These are phyloP conservation scores for Nigrospora sphaerica DNA, from an alignment of 2,329 filamentous ascomycete species.

Conservation along the genomic window DNA sequence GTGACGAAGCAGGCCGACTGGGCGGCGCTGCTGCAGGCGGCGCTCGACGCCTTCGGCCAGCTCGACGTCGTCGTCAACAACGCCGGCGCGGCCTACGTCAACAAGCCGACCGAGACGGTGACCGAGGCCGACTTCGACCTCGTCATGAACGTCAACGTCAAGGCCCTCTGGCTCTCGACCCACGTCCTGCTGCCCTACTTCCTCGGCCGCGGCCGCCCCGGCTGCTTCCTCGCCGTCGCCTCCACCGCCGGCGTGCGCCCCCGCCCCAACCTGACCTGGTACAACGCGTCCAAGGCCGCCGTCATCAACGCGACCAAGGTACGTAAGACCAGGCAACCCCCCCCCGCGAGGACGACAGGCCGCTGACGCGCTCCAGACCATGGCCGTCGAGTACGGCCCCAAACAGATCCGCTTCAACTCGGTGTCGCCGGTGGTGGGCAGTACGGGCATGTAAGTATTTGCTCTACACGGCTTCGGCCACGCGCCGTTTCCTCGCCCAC, in stretches of 20 bases:
- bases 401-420: constrained; percentile 68
- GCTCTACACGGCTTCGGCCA: neutral
- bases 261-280: constrained; percentile 59
- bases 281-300: constrained; percentile 62
- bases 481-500: neutral
- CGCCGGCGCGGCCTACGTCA: constrained; percentile 50
- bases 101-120: constrained; percentile 57
- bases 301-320: constrained; percentile 50
- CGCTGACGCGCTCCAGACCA: constrained; percentile 15
- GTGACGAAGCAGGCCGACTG: constrained; percentile 47
- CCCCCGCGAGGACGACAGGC: neutral
- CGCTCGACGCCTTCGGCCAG: constrained; percentile 37
- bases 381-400: constrained; percentile 67
- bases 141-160: constrained; percentile 63
- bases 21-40: constrained; percentile 38
- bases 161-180: constrained; percentile 55
- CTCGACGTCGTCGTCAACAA: constrained; percentile 57
- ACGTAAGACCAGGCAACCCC: neutral
- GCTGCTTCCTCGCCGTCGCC: constrained; percentile 58
- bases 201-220: constrained; percentile 46
- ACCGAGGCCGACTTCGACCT: constrained; percentile 60
- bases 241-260: constrained; percentile 56
- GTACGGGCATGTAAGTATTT: constrained; percentile 48
- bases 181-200: constrained; percentile 55
- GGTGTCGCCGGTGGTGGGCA: constrained; percentile 61